These are phyloP conservation scores for Entomortierella beljakovae DNA, from an alignment of 192 early-diverging fungal genomes.

Conservation along the genomic window DNA sequence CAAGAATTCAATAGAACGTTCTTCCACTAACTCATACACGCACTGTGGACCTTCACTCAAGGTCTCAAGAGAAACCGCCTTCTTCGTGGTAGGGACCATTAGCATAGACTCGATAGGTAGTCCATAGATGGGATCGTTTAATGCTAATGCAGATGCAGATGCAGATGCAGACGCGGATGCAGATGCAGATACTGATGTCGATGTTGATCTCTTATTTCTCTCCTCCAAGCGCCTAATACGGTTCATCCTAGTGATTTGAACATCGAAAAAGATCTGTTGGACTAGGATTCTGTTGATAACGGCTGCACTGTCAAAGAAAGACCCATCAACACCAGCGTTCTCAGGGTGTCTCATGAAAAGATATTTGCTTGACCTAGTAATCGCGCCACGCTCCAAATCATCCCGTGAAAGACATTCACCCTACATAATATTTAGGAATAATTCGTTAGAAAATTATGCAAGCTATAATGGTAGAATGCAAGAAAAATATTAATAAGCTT, in stretches of 20 bases:
- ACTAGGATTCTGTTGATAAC: slow-evolving; percentile 50
- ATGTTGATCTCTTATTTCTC: background rate
- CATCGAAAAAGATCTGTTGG: slow-evolving; percentile 49
- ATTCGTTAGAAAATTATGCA: background rate
- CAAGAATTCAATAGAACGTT: slow-evolving; percentile 46
- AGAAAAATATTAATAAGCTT: slow-evolving; percentile 9
- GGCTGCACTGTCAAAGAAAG: slow-evolving; percentile 43
- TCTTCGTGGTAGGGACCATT: background rate
- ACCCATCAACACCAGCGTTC: slow-evolving; percentile 47
- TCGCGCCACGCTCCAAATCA: slow-evolving; percentile 58
- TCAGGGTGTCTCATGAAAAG: slow-evolving; percentile 58
- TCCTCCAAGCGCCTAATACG: background rate
- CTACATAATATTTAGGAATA: slow-evolving; percentile 14
- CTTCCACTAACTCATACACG: slow-evolving; percentile 49
- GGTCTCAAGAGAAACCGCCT: slow-evolving; percentile 12
- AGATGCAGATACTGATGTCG: too few relatives aligned
- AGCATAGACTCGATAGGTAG: background rate
- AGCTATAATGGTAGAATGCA: background rate
- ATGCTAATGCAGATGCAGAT: too few relatives aligned
- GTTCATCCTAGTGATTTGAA: slow-evolving; percentile 16
- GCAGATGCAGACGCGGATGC: too few relatives aligned
- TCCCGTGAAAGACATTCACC: slow-evolving; percentile 60
- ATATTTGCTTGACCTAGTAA: slow-evolving; percentile 59
- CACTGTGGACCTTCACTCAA: slow-evolving; percentile 48
- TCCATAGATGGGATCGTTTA: background rate